Evolutionary conservation across 345 rosid species (phyloP).

Genomic region (Garcia nutans): DNA sequence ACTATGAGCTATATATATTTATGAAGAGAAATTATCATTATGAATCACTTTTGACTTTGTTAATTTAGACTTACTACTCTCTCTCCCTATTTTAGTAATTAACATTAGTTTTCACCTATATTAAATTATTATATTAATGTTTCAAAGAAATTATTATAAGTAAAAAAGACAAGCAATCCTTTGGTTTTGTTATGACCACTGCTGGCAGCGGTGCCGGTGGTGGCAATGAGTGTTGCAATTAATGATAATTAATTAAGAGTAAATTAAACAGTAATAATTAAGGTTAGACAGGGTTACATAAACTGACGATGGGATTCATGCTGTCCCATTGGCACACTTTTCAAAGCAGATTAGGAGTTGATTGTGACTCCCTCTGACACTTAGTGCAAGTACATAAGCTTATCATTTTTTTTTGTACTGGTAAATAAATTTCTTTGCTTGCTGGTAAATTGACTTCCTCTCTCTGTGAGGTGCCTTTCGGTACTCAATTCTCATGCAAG

Average conservation of each 20-base stretch:
- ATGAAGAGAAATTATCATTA: no score
- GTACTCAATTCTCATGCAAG: not conserved
- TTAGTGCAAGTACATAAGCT: conserved; percentile 14
- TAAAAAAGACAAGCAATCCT: no score
- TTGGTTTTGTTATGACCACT: not conserved
- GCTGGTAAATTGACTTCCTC: not conserved
- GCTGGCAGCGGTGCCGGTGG: not conserved
- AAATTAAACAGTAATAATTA: no score
- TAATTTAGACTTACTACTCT: no score
- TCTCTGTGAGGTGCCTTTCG: not conserved
- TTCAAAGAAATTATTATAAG: no score
- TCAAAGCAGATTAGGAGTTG: conserved; percentile 22
- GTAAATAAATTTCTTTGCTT: not conserved
- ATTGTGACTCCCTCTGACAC: conserved; percentile 5
- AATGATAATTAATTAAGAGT: no score
- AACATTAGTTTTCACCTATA: no score
- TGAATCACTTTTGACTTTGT: no score
- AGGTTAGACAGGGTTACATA: not conserved
- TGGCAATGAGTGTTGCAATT: not conserved
- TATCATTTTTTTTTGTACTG: not conserved
- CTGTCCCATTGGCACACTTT: conserved; percentile 18
- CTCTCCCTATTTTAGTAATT: no score
- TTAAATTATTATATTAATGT: no score
- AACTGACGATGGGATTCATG: not conserved
- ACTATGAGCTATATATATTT: no score